phyloP scores from a whole-genome alignment of 2,329 filamentous ascomycete species.

The Chrysosporium keratinophilum region DNA sequence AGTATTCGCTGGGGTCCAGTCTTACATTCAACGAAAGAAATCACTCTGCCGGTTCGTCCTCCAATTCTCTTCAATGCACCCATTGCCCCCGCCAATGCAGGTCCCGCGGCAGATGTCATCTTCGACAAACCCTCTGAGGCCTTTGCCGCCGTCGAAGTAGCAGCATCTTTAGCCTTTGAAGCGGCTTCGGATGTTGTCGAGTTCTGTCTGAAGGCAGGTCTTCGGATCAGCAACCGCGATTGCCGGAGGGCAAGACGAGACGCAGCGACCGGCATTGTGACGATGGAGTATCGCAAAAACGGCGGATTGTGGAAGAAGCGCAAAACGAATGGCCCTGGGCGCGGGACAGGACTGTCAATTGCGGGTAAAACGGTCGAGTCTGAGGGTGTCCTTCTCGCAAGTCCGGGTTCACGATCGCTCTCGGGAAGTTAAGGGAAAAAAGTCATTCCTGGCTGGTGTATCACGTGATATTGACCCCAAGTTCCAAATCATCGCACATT shows the following conservation, averaged over 20 bases:
- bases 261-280: conserved; percentile 36
- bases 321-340: conserved; percentile 22
- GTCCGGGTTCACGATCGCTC: not conserved
- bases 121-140: conserved; percentile 73
- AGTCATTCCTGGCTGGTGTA: conserved; percentile 2
- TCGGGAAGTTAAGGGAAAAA: conserved; percentile 35
- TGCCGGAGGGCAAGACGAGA: conserved; percentile 39
- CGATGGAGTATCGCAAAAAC: conserved; percentile 15
- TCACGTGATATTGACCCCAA: conserved; percentile 3
- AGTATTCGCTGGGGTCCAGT: conserved; percentile 6
- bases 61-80: conserved; percentile 65
- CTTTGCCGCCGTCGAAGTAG: conserved; percentile 44
- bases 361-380: conserved; percentile 25
- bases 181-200: conserved; percentile 39
- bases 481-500: conserved; percentile 20
- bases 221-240: conserved; percentile 39
- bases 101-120: conserved; percentile 69
- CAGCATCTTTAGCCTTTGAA: conserved; percentile 37
- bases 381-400: conserved; percentile 27
- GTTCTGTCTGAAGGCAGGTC: conserved; percentile 38
- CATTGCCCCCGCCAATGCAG: conserved; percentile 63
- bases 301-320: conserved; percentile 15
- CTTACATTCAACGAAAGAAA: conserved; percentile 81
- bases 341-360: conserved; percentile 33
- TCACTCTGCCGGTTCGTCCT: conserved; percentile 67